phyloP scores from a whole-genome alignment of 768 basidiomycete species.

The Tremella fuciformis region DNA sequence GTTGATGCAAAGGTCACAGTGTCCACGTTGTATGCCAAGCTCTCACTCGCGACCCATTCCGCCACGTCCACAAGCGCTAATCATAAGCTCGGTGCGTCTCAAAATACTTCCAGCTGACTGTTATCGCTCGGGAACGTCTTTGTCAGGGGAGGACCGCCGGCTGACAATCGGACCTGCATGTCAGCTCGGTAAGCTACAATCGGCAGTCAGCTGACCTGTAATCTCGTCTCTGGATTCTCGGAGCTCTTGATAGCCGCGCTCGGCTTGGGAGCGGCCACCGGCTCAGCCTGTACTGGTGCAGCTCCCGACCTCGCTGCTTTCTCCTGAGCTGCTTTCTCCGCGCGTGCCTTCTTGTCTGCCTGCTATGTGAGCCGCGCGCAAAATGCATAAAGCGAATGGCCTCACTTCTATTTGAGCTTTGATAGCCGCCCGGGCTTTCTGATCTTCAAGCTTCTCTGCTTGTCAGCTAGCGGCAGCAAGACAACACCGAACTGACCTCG shows the following conservation, averaged over 20 bases:
- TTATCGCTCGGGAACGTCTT: slow-evolving; percentile 49
- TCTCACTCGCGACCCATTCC: slow-evolving; percentile 78
- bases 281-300: slow-evolving; percentile 52
- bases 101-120: slow-evolving; percentile 25
- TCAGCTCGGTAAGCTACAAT: not conserved
- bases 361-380: slow-evolving; percentile 14
- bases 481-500: slow-evolving; percentile 59
- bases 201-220: slow-evolving; percentile 57
- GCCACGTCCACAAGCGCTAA: slow-evolving; percentile 79
- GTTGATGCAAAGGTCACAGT: slow-evolving; percentile 73
- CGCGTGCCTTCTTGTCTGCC: slow-evolving; percentile 82
- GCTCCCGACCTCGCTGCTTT: slow-evolving; percentile 84
- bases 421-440: slow-evolving; percentile 76
- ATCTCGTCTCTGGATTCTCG: slow-evolving; percentile 79
- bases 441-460: slow-evolving; percentile 84
- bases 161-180: slow-evolving; percentile 70
- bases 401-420: slow-evolving; percentile 80
- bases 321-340: slow-evolving; percentile 81
- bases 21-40: slow-evolving; percentile 66
- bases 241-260: slow-evolving; percentile 58
- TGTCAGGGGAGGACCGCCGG: slow-evolving; percentile 75
- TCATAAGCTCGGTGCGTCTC: slow-evolving; percentile 14
- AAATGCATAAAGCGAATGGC: not conserved
- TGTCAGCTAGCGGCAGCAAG: not conserved
- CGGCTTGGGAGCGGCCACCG: slow-evolving; percentile 53